Evolutionary conservation across 371 early-diverging fungal species (phyloP).

Genomic region (Actinomortierella ambigua): DNA sequence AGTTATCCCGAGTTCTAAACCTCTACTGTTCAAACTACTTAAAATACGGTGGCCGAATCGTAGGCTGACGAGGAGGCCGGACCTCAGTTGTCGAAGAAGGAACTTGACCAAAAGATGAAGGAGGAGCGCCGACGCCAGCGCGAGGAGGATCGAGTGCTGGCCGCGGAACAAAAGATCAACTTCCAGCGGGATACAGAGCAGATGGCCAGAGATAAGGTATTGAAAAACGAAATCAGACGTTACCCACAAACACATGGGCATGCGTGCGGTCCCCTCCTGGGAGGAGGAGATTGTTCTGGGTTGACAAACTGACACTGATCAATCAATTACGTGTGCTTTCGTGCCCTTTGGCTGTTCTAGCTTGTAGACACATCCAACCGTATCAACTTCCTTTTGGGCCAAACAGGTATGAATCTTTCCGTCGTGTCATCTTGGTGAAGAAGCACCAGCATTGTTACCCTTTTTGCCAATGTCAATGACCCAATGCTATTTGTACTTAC

Average conservation of each 20-base stretch:
- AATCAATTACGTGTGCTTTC: too few species aligned
- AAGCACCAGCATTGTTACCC: too few species aligned
- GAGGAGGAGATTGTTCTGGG: too few species aligned
- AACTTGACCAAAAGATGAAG: conserved; percentile 29
- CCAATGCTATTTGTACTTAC: too few species aligned
- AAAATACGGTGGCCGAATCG: too few species aligned
- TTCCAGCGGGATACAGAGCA: conserved; percentile 31
- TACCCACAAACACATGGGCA: too few species aligned
- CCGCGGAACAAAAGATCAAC: conserved; percentile 37
- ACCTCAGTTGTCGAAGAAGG: conserved; percentile 43
- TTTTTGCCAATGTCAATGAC: too few species aligned
- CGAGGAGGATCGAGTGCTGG: conserved; percentile 35
- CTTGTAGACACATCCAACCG: conserved; percentile 68
- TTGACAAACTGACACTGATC: too few species aligned
- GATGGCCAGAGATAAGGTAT: conserved; percentile 46
- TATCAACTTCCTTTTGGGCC: conserved; percentile 89
- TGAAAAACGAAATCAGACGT: too few species aligned
- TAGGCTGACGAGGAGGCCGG: conserved; percentile 47
- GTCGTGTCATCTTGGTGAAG: conserved; percentile 26
- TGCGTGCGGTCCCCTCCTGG: too few species aligned
- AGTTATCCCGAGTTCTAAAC: too few species aligned
- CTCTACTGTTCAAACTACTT: too few species aligned
- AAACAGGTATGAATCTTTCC: conserved; percentile 76
- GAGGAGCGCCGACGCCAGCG: conserved; percentile 40
- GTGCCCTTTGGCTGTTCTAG: conserved; percentile 16